Evolutionary conservation across 2,329 filamentous ascomycete genomes (phyloP).

Genomic region (Westerdykella sp.): DNA sequence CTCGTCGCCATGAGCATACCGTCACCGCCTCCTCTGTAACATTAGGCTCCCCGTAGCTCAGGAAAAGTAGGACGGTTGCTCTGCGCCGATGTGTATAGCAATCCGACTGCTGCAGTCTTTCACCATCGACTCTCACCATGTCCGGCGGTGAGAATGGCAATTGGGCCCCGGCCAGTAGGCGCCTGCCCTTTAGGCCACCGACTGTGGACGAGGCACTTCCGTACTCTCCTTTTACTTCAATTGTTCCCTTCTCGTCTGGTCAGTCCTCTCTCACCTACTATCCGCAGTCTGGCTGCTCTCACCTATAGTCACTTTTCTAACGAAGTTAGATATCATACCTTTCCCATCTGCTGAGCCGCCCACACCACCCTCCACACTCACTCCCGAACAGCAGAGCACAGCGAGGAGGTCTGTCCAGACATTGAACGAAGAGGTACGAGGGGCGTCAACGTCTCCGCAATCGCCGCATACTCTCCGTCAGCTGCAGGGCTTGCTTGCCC

Average conservation of each 20-base stretch:
- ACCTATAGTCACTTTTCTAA: constrained; percentile 14
- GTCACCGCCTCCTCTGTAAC: no score
- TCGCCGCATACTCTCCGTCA: constrained; percentile 68
- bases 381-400: constrained; percentile 43
- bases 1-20: no score
- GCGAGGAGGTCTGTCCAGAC: constrained; percentile 54
- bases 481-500: constrained; percentile 66
- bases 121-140: constrained; percentile 14
- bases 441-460: constrained; percentile 53
- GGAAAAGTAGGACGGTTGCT: no score
- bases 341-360: constrained; percentile 40
- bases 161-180: constrained; percentile 30
- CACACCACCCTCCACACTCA: constrained; percentile 33
- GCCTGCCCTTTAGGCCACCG: constrained; percentile 36
- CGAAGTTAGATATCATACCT: constrained; percentile 41
- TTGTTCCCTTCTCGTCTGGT: constrained; percentile 74
- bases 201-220: constrained; percentile 68
- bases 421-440: constrained; percentile 64
- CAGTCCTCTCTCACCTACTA: constrained; percentile 22
- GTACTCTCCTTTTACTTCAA: constrained; percentile 76
- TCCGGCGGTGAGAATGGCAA: constrained; percentile 17
- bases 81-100: no score
- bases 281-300: constrained; percentile 1
- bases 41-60: no score
- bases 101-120: no score